Base-by-base conservation (phyloP, 441 rosid species). In the Arabidopsis hybrid region DNA sequence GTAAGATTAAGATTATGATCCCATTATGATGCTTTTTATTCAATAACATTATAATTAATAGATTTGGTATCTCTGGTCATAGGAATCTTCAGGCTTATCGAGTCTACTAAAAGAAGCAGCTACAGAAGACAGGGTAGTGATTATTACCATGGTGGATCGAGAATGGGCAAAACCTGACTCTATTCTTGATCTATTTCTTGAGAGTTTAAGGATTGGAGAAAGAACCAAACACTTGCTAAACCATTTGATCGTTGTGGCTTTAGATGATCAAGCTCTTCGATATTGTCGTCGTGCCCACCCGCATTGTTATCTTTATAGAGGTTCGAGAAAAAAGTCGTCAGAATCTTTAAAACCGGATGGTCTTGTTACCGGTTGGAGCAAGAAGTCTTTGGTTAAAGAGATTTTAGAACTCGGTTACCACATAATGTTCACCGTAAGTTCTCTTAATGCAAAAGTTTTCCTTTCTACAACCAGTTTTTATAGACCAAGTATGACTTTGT, bases 181-280 rank as follows among this genome's bases (percentile, higher is more conserved):
- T 8, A 18, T 81, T 52, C 74, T 87, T 38, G 84, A 89, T 62
- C 69, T 79, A 8, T 83, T 85, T 76, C 80, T 89, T 7, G 79
- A 80, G 69, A 84, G 89, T 72, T 79, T 83, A 68, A 40, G 78
- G 11, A 76, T 76, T 14, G 86, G 88, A 1, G 39, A 77, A 16
- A 72, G 71, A 11, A 81, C 84, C 0, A 53, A 75, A 66, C 51
- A 1, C 60, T 66, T 85, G 47, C 71, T 87, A 76, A 83, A 83
- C 53, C 87, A 85, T 73, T 63, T 87, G 72, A 67, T 87, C 26
- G 80, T 86, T 62, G 67, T 81, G 26, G 80, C 79, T 47, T 36
- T 80, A 62, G 89, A 80, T 65, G 65, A 42, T 32, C 72, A 71
- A 56, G 80, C 85, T 50, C 69, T 84, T 36, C 56, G 26, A 12